These are phyloP conservation scores for Fusarium coffeatum DNA, from an alignment of 2,329 filamentous ascomycete species.

Conservation along the genomic window DNA sequence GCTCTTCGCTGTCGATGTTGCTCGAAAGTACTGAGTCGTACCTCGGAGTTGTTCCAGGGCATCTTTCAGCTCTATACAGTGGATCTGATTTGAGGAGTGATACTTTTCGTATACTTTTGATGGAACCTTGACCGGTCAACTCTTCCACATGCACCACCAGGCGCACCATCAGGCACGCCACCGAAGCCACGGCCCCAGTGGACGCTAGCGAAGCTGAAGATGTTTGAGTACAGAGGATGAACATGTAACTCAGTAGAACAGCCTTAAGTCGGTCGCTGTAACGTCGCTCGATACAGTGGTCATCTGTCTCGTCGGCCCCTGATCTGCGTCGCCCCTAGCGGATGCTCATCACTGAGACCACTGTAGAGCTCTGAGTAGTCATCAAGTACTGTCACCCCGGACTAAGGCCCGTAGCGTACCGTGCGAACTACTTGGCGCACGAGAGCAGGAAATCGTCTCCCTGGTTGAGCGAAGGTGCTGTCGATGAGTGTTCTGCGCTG, in stretches of 20 bases:
- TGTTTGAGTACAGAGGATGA: constrained; percentile 16
- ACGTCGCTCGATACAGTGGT: background rate
- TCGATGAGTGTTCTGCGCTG: constrained; percentile 15
- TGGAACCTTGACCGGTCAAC: constrained; percentile 29
- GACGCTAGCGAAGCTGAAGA: constrained; percentile 40
- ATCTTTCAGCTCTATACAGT: constrained; percentile 9
- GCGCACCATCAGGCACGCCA: constrained; percentile 44
- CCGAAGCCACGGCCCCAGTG: constrained; percentile 45
- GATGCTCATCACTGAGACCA: background rate
- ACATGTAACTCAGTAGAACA: constrained; percentile 7
- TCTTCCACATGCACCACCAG: constrained; percentile 32
- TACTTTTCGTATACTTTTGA: constrained; percentile 31
- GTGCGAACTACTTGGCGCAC: constrained; percentile 41
- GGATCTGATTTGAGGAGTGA: background rate
- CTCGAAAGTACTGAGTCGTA: constrained; percentile 18
- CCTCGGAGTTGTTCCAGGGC: constrained; percentile 4
- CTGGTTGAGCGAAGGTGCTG: constrained; percentile 21
- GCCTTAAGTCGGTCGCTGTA: constrained; percentile 4
- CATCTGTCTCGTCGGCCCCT: background rate
- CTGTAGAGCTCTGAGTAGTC: constrained; percentile 12
- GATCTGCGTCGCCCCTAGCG: background rate
- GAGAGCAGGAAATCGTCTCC: constrained; percentile 28
- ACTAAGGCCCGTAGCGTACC: constrained; percentile 37
- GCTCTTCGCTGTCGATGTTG: constrained; percentile 14
- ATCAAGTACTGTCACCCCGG: constrained; percentile 35